Base-by-base conservation (phyloP, 805 yeast species). In the Zygotorulaspora sp. region DNA sequence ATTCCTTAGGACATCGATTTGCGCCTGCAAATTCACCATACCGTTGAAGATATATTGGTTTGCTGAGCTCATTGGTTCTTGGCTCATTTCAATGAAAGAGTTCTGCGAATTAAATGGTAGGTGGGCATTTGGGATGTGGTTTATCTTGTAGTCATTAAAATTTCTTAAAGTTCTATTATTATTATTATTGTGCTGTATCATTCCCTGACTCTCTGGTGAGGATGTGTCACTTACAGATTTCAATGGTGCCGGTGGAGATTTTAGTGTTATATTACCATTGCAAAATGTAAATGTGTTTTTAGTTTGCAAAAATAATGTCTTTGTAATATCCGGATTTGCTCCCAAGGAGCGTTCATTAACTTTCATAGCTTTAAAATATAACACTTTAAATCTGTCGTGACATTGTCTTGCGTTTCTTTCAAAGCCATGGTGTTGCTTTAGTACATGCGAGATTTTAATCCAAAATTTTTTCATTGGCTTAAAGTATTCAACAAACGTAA, bases 391-490 rank as follows among this genome's bases (percentile, higher is more conserved):
- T 23, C 61, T 39, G 41, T 56, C 61, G 31, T 55, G 57, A 32
- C 59, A 54, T 35, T 56, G 61, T 29, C 61, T 47, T n/a, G 53
- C 42, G 40, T 56, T 56, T 37, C 59, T 44, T 12, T 43, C 46
- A 30, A 38, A 44, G 8, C 43, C 41, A 30, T 48, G 43, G 28
- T 39, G 45, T 16, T 48, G 44, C 8, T 28, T 29, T 16, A 56
- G 31, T n/a, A 48, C 44, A 13, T 43, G 36, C 11, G 57, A 51
- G n/a, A 54, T 44, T 17, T 44, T 45, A 7, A 47, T 45, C 59
- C 61, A 54, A 36, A 51, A 56, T 20, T 50, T 52, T 28, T 54
- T 54, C 58, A 54, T 54, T 8, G 58, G 58, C 43, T 54, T 54
- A 36, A 47, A 52, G 38, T 46, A 54, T 38, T 54, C 58, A 7